A percentile compares a stretch with the other conserved stretches of the same genome.
phyloP scores from a whole-genome alignment of 1,139 yeast genomes.

The Geotrichum restrictum region DNA sequence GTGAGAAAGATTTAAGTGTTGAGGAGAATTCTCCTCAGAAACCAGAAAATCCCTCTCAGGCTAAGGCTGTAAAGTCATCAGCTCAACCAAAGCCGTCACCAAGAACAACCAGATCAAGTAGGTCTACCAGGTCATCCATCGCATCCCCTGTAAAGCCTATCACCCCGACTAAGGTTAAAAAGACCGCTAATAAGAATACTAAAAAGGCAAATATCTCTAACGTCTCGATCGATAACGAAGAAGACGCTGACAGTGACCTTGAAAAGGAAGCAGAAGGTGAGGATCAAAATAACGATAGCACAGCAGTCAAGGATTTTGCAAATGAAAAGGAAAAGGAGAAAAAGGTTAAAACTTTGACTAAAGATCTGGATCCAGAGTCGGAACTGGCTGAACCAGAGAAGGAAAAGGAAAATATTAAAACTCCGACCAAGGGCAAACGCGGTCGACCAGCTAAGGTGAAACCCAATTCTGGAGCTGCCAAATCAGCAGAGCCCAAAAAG shows the following conservation, averaged over 20 bases:
- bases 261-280: background rate
- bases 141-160: background rate
- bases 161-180: background rate
- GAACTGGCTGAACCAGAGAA: too few relatives aligned
- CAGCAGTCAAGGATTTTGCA: too few relatives aligned
- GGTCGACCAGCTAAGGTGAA: background rate
- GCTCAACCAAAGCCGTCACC: background rate
- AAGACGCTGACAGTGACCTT: background rate
- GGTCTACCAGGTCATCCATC: background rate
- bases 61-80: background rate
- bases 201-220: background rate
- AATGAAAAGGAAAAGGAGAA: constrained; percentile 7
- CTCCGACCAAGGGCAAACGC: background rate
- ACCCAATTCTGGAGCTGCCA: background rate
- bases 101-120: background rate
- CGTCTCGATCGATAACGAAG: too few relatives aligned
- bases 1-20: too few relatives aligned
- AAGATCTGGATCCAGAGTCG: too few relatives aligned
- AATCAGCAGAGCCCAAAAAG: background rate
- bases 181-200: background rate
- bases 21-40: too few relatives aligned
- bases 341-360: background rate
- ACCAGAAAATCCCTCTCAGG: too few relatives aligned
- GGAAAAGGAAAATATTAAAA: constrained; percentile 6
- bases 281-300: background rate